phyloP scores from a whole-genome alignment of 2,329 filamentous ascomycete species.

The Epichloe baconii region DNA sequence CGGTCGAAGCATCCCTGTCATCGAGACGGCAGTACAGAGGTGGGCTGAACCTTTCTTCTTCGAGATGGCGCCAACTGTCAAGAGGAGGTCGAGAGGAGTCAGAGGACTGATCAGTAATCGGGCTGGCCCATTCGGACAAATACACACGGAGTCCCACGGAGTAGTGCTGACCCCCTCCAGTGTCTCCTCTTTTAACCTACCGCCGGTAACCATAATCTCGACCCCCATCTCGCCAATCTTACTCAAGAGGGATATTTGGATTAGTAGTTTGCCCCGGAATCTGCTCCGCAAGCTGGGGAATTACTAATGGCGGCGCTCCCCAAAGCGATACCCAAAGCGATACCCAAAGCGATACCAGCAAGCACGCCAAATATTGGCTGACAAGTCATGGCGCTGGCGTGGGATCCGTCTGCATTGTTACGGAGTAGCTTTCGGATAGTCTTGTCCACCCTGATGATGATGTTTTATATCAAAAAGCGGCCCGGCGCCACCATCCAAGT shows the following conservation, averaged over 20 bases:
- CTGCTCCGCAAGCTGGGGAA: not conserved
- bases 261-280: not conserved
- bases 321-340: too few species aligned
- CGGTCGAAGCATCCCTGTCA: too few species aligned
- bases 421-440: too few species aligned
- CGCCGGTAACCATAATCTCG: not conserved
- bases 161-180: not conserved
- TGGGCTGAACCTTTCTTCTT: not conserved
- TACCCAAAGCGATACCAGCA: not conserved
- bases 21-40: not conserved
- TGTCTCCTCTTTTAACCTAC: not conserved
- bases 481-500: not conserved
- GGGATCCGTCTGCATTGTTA: not conserved
- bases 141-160: not conserved
- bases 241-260: not conserved
- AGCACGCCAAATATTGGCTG: not conserved
- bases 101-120: not conserved
- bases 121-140: not conserved
- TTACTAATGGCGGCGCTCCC: not conserved
- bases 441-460: too few species aligned
- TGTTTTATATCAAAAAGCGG: not conserved
- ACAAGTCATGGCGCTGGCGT: not conserved
- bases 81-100: not conserved
- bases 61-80: not conserved
- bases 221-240: not conserved